Evolutionary conservation across 192 early-diverging fungal genomes (phyloP).

Genomic region (Mortierella claussenii): DNA sequence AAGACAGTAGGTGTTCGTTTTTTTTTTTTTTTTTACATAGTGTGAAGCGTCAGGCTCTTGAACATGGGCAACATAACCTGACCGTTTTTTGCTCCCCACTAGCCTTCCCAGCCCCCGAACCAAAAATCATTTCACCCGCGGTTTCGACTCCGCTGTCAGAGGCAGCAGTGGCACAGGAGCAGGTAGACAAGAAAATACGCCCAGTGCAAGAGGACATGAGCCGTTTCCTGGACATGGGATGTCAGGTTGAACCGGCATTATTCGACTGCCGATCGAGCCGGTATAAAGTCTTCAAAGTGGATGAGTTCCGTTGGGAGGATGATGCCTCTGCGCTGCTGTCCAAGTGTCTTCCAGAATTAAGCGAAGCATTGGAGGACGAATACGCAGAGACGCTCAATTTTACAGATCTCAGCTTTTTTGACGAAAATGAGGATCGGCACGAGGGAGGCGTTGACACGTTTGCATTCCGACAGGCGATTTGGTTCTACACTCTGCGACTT

Average conservation of each 20-base stretch:
- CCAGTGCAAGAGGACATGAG: conserved; percentile 60
- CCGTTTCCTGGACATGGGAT: conserved; percentile 53
- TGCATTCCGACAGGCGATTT: conserved; percentile 65
- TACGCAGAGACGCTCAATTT: conserved; percentile 63
- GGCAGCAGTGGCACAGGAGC: conserved; percentile 10
- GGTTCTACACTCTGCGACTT: conserved; percentile 63
- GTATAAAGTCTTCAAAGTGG: conserved; percentile 57
- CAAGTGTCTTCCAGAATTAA: conserved; percentile 60
- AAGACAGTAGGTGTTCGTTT: conserved; percentile 31
- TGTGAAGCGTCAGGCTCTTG: too few species aligned
- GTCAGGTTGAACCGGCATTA: conserved; percentile 34
- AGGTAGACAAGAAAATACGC: conserved; percentile 23
- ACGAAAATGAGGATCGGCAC: conserved; percentile 52
- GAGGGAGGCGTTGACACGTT: conserved; percentile 64
- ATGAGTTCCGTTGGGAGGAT: conserved; percentile 69
- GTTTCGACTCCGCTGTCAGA: conserved; percentile 26
- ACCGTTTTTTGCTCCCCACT: not conserved
- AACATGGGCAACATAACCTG: too few species aligned
- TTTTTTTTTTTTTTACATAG: not conserved
- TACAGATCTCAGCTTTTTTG: conserved; percentile 64
- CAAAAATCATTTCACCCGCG: conserved; percentile 24
- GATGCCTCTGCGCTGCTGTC: conserved; percentile 61
- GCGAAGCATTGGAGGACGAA: conserved; percentile 62
- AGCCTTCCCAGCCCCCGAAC: conserved; percentile 47
- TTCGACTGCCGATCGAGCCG: conserved; percentile 51